These are phyloP conservation scores for Ustilago nuda DNA, from an alignment of 1,284 basidiomycete genomes.

Conservation along the genomic window DNA sequence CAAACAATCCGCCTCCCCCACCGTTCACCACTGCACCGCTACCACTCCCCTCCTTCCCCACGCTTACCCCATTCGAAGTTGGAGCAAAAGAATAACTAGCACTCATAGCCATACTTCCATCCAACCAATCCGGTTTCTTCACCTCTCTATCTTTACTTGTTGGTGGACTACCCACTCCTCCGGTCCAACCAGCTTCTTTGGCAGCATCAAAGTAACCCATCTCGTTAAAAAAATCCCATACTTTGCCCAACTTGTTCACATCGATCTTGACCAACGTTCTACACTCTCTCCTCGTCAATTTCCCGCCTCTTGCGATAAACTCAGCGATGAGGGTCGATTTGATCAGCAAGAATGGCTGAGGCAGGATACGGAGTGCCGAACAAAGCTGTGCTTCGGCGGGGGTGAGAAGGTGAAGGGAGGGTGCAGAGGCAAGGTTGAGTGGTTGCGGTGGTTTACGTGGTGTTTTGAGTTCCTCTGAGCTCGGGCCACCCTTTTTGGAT, in stretches of 20 bases:
- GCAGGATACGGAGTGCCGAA: conserved; percentile 64
- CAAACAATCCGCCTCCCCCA: conserved; percentile 12
- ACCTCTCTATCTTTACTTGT: conserved; percentile 37
- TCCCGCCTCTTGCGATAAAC: conserved; percentile 56
- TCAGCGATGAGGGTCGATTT: conserved; percentile 64
- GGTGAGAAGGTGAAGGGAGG: conserved; percentile 63
- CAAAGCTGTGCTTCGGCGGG: conserved; percentile 62
- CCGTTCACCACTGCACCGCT: conserved; percentile 3
- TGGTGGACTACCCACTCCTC: conserved; percentile 47
- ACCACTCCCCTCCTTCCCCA: background rate
- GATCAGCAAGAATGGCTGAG: conserved; percentile 65
- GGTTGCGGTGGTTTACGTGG: conserved; percentile 56
- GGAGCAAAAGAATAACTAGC: conserved; percentile 45
- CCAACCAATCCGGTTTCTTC: conserved; percentile 47
- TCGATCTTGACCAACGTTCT: conserved; percentile 62
- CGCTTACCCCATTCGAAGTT: background rate
- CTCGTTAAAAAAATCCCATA: conserved; percentile 66
- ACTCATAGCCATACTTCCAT: conserved; percentile 46
- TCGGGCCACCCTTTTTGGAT: conserved; percentile 21
- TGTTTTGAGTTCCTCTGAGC: conserved; percentile 48
- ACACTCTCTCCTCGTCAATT: conserved; percentile 60
- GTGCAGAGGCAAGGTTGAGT: conserved; percentile 60
- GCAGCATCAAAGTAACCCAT: conserved; percentile 64
- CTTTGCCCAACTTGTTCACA: conserved; percentile 64
- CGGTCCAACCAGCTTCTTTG: conserved; percentile 47